Percentiles rank a stretch among this genome's conserved stretches.
These are phyloP conservation scores for Penicillium malachiteum DNA, from an alignment of 495 filamentous ascomycete genomes.

Conservation along the genomic window DNA sequence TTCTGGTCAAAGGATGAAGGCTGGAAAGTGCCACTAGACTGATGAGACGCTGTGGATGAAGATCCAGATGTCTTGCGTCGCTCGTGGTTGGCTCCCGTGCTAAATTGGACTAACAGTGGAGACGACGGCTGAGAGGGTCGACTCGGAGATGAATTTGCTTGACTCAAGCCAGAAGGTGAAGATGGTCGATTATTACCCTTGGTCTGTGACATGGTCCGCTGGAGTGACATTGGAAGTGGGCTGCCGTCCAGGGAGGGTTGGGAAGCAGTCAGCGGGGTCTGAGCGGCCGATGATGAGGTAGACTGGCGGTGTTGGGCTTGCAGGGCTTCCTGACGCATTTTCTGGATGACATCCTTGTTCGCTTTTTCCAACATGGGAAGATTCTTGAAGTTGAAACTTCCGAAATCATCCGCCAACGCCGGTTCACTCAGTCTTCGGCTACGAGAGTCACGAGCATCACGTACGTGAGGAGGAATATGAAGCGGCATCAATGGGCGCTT, in stretches of 20 bases:
- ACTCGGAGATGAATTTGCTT: slow-evolving; percentile 81
- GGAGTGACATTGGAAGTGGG: slow-evolving; percentile 77
- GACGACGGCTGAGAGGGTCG: slow-evolving; percentile 91
- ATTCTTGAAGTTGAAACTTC: slow-evolving; percentile 95
- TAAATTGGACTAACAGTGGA: slow-evolving; percentile 88
- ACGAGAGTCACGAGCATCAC: slow-evolving; percentile 72
- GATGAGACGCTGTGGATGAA: slow-evolving; percentile 78
- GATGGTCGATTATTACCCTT: slow-evolving; percentile 73
- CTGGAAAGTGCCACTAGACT: slow-evolving; percentile 69
- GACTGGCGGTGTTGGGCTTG: slow-evolving; percentile 57
- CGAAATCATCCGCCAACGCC: slow-evolving; percentile 86
- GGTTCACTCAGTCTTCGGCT: slow-evolving; percentile 89
- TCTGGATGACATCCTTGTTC: slow-evolving; percentile 97
- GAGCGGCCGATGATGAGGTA: slow-evolving; percentile 20
- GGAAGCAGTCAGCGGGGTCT: slow-evolving; percentile 42
- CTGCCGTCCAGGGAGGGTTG: slow-evolving; percentile 79
- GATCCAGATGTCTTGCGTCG: slow-evolving; percentile 81
- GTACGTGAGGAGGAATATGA: slow-evolving; percentile 94
- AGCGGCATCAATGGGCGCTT: slow-evolving; percentile 92
- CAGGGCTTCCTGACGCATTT: slow-evolving; percentile 83
- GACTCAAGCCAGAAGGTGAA: slow-evolving; percentile 78
- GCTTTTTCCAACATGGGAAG: slow-evolving; percentile 94
- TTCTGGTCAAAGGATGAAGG: slow-evolving; percentile 65
- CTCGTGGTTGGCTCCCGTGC: slow-evolving; percentile 70
- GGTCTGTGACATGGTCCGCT: slow-evolving; percentile 77